Evolutionary conservation across 192 early-diverging fungal species (phyloP).

Genomic region (Spinellus fusiger): DNA sequence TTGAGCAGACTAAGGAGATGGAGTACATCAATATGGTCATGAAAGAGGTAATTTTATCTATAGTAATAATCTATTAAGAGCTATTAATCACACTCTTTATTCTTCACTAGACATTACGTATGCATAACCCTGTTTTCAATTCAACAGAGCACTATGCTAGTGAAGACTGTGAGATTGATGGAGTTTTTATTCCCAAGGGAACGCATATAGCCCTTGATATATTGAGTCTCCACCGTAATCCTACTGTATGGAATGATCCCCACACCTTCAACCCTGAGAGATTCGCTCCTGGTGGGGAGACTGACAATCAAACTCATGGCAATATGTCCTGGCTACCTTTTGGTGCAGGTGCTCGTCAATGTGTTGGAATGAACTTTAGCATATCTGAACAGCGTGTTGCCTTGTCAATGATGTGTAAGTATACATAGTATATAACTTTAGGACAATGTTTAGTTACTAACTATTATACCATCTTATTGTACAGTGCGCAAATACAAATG

Average conservation of each 20-base stretch:
- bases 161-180: conserved; percentile 17
- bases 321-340: conserved; percentile 48
- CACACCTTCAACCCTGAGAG: conserved; percentile 46
- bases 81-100: no score
- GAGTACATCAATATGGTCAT: conserved; percentile 44
- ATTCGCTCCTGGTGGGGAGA: conserved; percentile 27
- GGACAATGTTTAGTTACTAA: background rate
- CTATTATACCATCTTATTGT: background rate
- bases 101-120: conserved; percentile 4
- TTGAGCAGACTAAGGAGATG: conserved; percentile 46
- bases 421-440: background rate
- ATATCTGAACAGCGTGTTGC: conserved; percentile 52
- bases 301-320: background rate
- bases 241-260: conserved; percentile 33
- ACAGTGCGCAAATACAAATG: conserved; percentile 19
- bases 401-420: conserved; percentile 41
- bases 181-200: conserved; percentile 17
- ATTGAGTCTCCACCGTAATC: conserved; percentile 5
- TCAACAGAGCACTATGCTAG: background rate
- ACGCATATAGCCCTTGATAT: conserved; percentile 9
- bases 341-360: conserved; percentile 51
- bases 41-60: conserved; percentile 33
- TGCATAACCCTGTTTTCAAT: conserved; percentile 3
- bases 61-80: no score
- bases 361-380: conserved; percentile 59